A percentile compares a stretch with the other conserved stretches of the same genome.
These are phyloP conservation scores for Boletus sp. DNA, from an alignment of 1,284 basidiomycete genomes.

Conservation along the genomic window DNA sequence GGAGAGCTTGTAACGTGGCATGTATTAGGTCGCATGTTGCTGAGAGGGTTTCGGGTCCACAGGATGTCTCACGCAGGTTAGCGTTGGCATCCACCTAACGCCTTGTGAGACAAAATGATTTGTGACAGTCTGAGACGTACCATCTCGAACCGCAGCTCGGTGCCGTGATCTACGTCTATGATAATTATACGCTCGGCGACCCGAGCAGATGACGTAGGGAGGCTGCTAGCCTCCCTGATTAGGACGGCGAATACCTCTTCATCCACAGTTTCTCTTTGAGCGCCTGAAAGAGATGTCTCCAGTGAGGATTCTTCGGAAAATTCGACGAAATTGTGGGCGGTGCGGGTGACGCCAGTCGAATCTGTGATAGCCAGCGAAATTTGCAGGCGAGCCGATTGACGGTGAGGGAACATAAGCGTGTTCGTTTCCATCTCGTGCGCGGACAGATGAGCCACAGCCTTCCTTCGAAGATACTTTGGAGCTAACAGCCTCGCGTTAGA, in stretches of 20 bases:
- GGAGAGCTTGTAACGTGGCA: conserved; percentile 54
- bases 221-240: conserved; percentile 64
- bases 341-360: conserved; percentile 31
- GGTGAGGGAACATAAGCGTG: conserved; percentile 58
- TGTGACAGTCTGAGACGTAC: conserved; percentile 9
- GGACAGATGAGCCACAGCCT: conserved; percentile 64
- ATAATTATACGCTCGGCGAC: conserved; percentile 73
- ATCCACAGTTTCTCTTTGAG: conserved; percentile 70
- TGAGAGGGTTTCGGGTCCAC: conserved; percentile 21
- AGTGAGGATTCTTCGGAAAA: conserved; percentile 37
- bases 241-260: conserved; percentile 72
- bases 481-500: conserved; percentile 41
- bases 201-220: conserved; percentile 67
- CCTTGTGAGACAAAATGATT: conserved; percentile 10
- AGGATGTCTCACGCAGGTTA: conserved; percentile 10
- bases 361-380: conserved; percentile 46
- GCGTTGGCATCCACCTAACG: conserved; percentile 33
- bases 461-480: conserved; percentile 53
- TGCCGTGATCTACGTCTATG: conserved; percentile 66
- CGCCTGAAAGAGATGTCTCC: conserved; percentile 49
- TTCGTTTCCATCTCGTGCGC: conserved; percentile 41
- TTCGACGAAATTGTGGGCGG: conserved; percentile 39
- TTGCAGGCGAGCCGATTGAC: conserved; percentile 54
- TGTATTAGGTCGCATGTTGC: conserved; percentile 70
- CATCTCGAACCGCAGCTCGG: conserved; percentile 59